Base-by-base conservation (phyloP, 2,329 filamentous ascomycete genomes). In the Epicoccum nigrum region DNA sequence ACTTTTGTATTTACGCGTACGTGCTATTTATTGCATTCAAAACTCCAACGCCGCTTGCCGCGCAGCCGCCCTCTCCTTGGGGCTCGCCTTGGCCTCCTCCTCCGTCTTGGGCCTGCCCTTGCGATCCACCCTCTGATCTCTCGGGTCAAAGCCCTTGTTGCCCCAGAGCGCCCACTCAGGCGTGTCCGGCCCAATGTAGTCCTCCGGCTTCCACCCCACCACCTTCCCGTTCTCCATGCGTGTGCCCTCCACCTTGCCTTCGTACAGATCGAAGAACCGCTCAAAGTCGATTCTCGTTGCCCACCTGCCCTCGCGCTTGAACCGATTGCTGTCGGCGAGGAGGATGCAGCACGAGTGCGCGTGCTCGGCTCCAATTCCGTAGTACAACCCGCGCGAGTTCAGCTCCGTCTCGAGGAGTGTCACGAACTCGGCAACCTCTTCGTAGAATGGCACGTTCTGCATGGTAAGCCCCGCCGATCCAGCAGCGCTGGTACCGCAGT, bases 151-250 rank as follows among this genome's bases (percentile, higher is more conserved):
- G 0, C 93, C 94, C 2, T 93, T 93, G 59, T 92, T 90, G 0
- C 93, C 94, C 91, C 92, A 97, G 15, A 88, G 85, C 8, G 93
- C 93, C 94, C 93, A 97, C 69, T 96, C 91, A 1, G 92, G 90
- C 30, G 92, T 97, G 60, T 88, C 82, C 32, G 81, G 81, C 4
- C 87, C 89, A 79, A 96, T 89, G 75, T 97, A 97, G 69, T 97
- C 92, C 75, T 96, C 91, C 0, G 93, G 92, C 7, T 78, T 81
- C 79, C 95, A 97, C 11, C 89, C 83, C n/a, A 70, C 67, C 4
- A 71, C 60, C 42, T 64, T 54, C 1, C 60, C 65, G 15, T 83
- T 83, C 27, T 89, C 66, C 28, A 58, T 30, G 33, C 70, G 51
- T 4, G 66, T 62, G 11, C 70, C 70, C 38, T 69, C 32, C 2